Evolutionary conservation across 2,329 filamentous ascomycete genomes (phyloP).

Genomic region (Colletotrichum endophyticum): DNA sequence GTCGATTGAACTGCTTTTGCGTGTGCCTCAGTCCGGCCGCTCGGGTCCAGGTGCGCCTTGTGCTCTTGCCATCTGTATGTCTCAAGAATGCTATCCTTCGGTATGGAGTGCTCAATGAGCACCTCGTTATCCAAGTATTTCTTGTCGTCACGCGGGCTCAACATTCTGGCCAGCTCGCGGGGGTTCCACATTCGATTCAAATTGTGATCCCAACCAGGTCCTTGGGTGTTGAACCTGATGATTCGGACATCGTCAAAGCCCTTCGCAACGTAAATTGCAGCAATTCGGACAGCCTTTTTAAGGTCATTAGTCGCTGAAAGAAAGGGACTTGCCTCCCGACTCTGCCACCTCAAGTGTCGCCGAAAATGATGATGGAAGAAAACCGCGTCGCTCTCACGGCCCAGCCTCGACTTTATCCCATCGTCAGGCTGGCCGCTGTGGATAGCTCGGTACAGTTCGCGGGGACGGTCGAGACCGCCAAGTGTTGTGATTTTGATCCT

Average conservation of each 20-base stretch:
- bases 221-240: background rate
- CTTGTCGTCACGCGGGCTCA: background rate
- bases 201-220: background rate
- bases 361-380: background rate
- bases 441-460: background rate
- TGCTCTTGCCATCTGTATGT: background rate
- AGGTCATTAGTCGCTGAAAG: background rate
- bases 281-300: background rate
- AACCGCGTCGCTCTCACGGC: background rate
- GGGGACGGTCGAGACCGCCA: background rate
- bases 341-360: background rate
- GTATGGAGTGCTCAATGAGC: background rate
- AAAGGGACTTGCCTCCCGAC: background rate
- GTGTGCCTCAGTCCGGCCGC: rapidly evolving
- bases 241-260: background rate
- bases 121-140: background rate
- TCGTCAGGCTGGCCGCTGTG: background rate
- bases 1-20: background rate
- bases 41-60: background rate
- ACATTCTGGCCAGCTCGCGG: background rate
- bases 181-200: background rate
- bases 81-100: background rate
- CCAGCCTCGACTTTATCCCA: background rate
- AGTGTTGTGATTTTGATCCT: background rate
- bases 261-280: background rate